phyloP scores from a whole-genome alignment of 2,329 filamentous ascomycete species.

The Pseudomassariella vexata region DNA sequence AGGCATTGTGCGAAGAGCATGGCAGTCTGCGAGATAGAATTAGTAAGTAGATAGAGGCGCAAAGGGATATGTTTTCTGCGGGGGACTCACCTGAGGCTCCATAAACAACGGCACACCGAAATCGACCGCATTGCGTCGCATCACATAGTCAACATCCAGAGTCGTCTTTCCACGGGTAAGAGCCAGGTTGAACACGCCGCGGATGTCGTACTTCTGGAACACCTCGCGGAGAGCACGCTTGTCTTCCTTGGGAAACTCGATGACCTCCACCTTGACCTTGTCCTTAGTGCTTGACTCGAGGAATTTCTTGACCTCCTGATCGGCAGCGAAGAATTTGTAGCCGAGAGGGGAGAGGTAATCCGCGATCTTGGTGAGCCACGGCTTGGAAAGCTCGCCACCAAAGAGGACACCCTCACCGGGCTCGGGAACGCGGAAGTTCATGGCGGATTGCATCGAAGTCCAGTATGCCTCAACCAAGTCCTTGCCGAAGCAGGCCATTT shows the following conservation, averaged over 20 bases:
- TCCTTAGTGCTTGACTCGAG: constrained; percentile 67
- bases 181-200: constrained; percentile 92
- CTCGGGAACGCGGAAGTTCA: constrained; percentile 98
- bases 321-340: constrained; percentile 91
- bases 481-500: constrained; percentile 98
- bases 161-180: constrained; percentile 76
- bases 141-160: constrained; percentile 93
- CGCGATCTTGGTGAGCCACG: constrained; percentile 71
- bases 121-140: constrained; percentile 96
- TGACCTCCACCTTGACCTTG: constrained; percentile 72
- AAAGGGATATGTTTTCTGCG: constrained; percentile 3
- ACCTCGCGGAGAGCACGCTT: constrained; percentile 92
- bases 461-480: constrained; percentile 96
- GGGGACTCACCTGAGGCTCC: constrained; percentile 79
- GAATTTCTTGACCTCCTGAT: constrained; percentile 73
- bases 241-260: constrained; percentile 94
- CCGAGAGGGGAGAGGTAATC: constrained; percentile 83
- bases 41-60: constrained; percentile 21
- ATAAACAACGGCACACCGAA: constrained; percentile 97
- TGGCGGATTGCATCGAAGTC: constrained; percentile 90
- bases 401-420: constrained; percentile 93
- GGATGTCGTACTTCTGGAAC: constrained; percentile 95
- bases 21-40: constrained; percentile 62
- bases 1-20: constrained; percentile 95
- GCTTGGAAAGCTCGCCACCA: constrained; percentile 71